Base-by-base conservation (phyloP, 768 basidiomycete species). In the Boletus fagicola region DNA sequence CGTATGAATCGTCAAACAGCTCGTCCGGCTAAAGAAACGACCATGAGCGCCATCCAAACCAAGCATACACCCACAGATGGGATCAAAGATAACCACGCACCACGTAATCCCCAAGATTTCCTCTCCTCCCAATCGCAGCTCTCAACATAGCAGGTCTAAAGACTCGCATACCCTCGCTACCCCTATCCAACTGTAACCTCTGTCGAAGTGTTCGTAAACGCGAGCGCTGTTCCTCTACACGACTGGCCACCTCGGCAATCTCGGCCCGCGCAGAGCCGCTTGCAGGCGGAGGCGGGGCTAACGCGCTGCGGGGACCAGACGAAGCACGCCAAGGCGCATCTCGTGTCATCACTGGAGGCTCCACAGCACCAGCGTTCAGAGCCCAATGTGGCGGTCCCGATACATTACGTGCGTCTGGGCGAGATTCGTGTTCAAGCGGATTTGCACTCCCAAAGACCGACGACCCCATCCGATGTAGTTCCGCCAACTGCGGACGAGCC, bases 1-100 rank as follows among this genome's bases (percentile, higher is more conserved):
- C 90, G 63, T 91, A 92, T 2, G 90, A 91, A 7, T 78, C 70
- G 60, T 90, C 87, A 66, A 90, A 86, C 59, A 90, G 79, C 65
- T 91, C 88, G 57, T 91, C 90, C 51, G 84, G 82, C 88, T 88
- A 62, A 46, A 20, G 6, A 58, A 30, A 51, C 45, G 11, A 28
- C 40, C 45, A 39, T 48, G 28, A 66, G 59, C n/a, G 55, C 51
- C 31, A 43, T 35, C 35, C 56, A 55, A 53, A 56, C 15, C 33
- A 16, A 53, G 49, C 36, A 52, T 28, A 50, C n/a, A n/a, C 9
- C 3, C 15, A 33, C 3, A 24, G 56, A 44, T 1, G 22, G 5
- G 33, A 53, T 15, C 40, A 5, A 43, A 20, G 36, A 13, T 1
- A 4, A 31, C n/a, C 35, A 75, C 83, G 33, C 59, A 87, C 87